Evolutionary conservation across 306 rosid species (phyloP).

Genomic region (Lithocarpus polystachyus): DNA sequence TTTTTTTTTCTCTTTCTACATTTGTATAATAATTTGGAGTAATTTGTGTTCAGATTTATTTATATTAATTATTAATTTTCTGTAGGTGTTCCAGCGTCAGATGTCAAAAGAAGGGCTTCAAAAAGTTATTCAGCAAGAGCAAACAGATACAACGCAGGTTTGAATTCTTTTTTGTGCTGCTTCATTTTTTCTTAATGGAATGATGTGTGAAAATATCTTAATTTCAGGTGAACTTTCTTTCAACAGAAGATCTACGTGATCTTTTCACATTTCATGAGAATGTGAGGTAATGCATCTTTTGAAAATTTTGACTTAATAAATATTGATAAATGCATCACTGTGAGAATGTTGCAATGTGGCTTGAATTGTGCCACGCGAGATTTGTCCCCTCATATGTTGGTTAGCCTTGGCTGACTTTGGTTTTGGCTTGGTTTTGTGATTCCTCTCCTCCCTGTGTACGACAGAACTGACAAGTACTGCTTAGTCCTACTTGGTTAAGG

Average conservation of each 20-base stretch:
- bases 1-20: constrained; percentile 14
- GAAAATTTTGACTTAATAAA: constrained; percentile 4
- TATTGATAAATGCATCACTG: not conserved
- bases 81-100: constrained; percentile 95
- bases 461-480: too few species aligned
- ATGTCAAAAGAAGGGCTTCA: constrained; percentile 99
- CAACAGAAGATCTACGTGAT: constrained; percentile 89
- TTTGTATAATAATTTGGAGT: constrained; percentile 5
- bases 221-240: constrained; percentile 71
- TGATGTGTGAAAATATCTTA: constrained; percentile 12
- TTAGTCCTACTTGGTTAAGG: too few species aligned
- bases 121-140: constrained; percentile 91
- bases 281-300: constrained; percentile 48
- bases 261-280: constrained; percentile 78
- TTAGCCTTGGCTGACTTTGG: too few species aligned
- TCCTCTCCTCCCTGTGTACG: too few species aligned
- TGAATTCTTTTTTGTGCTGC: constrained; percentile 20
- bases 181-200: constrained; percentile 20
- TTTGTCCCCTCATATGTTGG: too few species aligned
- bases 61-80: constrained; percentile 7
- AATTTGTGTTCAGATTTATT: constrained; percentile 10
- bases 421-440: too few species aligned
- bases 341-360: not conserved
- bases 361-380: too few species aligned
- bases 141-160: constrained; percentile 67